Base-by-base conservation (phyloP, 306 rosid species). In the Pueraria montana region DNA sequence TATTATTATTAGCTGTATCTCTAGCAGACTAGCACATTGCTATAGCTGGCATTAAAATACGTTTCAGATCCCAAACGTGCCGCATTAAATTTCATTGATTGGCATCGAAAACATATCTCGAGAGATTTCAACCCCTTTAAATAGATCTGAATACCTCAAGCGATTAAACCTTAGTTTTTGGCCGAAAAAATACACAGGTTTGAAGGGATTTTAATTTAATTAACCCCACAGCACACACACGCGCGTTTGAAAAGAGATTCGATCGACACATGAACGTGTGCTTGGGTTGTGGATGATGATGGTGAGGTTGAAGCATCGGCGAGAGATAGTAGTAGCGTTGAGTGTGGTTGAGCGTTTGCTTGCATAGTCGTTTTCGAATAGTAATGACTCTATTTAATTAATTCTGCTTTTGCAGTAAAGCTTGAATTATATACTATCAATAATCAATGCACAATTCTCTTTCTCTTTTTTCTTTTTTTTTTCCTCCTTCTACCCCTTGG, bases 361-460 rank as follows among this genome's bases (percentile, higher is more conserved):
- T 92, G 93, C 86, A 84, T 85, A 84, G 98, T 92, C 93, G 90
- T 82, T 94, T 89, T 91, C 94, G 84, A 72, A 88, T 89, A 89
- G 76, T 90, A 89, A 94, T 87, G 80, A 56, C 84, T 17, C 24
- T 34, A 61, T 48, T 76, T 85, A 82, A 73, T 76, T 85, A 82
- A 74, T 71, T 66, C 75, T 16, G 72, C 82, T 82, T 83, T 81
- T 86, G 53, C 73, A 82, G 74, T 66, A 82, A 73, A 71, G 80
- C 80, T 56, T 52, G 36, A 68, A 40, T 59, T 16, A 62, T 48
- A 26, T 64, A 1, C 2, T 27, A 24, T 48, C 26, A 64, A 72
- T 27, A 67, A 76, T 48, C 45, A 66, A 14, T 56, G 45, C 64
- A 34, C 45, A 58, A 23, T 62, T 62, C 40, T 1, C 43, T 27